Percentiles rank a stretch among this genome's conserved stretches.
These are phyloP conservation scores for Aspergillus haitiensis DNA, from an alignment of 495 filamentous ascomycete genomes.

Conservation along the genomic window DNA sequence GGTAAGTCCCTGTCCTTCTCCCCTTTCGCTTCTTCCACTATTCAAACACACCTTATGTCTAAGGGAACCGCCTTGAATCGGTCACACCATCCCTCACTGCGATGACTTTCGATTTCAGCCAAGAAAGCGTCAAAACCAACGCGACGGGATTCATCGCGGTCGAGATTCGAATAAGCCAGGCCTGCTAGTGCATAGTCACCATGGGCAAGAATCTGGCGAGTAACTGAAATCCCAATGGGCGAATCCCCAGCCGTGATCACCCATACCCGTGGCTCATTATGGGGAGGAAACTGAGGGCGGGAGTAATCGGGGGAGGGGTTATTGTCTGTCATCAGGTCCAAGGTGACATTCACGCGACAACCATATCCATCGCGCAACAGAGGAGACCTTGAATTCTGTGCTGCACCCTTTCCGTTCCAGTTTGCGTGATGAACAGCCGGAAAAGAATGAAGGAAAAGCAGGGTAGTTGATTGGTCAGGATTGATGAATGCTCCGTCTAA, in stretches of 20 bases:
- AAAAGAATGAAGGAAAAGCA: not conserved
- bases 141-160: conserved; percentile 44
- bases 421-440: not conserved
- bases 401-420: not conserved
- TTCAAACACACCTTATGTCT: conserved; percentile 51
- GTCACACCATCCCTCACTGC: conserved; percentile 45
- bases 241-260: conserved; percentile 81
- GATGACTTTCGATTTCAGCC: conserved; percentile 71
- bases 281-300: conserved; percentile 57
- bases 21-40: not conserved
- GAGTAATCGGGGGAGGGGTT: conserved; percentile 37
- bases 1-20: conserved; percentile 20
- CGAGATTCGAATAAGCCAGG: conserved; percentile 56
- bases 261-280: conserved; percentile 71
- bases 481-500: not conserved
- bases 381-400: not conserved
- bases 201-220: conserved; percentile 74
- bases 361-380: conserved; percentile 37
- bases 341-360: conserved; percentile 25
- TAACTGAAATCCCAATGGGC: conserved; percentile 72
- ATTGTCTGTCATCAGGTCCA: conserved; percentile 42
- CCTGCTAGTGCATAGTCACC: conserved; percentile 85
- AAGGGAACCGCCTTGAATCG: conserved; percentile 47
- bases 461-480: too few species aligned
- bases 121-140: conserved; percentile 54